Percentiles rank a stretch among this genome's conserved stretches.
Conservation (phyloP, 257 asterid species). For the Solanum arcanum region DNA sequence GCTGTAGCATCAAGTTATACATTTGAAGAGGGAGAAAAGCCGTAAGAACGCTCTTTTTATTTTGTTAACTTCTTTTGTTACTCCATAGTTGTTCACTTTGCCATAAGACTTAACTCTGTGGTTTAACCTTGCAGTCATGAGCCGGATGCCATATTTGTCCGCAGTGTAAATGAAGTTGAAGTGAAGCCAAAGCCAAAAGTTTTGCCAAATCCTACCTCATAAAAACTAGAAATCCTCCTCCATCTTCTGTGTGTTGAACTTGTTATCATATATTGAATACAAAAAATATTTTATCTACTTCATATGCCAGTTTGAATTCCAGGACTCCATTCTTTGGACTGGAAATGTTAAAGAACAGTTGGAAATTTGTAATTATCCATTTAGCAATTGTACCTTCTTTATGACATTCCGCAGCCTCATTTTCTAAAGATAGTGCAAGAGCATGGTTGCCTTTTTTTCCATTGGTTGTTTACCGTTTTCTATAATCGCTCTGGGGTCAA, state of each 20-base stretch:
- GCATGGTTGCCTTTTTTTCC: background rate
- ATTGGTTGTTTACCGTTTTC: background rate
- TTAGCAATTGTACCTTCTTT: background rate
- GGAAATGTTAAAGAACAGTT: background rate
- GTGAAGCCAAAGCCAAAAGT: slow-evolving; percentile 87
- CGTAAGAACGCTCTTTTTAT: slow-evolving; percentile 25
- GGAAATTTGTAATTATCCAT: background rate
- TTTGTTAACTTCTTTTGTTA: background rate
- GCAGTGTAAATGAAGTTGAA: slow-evolving; percentile 87
- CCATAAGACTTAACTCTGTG: background rate
- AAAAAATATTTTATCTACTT: background rate
- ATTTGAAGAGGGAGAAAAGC: slow-evolving; percentile 80
- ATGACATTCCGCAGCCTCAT: background rate
- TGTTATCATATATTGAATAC: background rate
- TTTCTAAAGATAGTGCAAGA: background rate
- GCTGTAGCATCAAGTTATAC: slow-evolving; percentile 95
- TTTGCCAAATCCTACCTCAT: slow-evolving; percentile 46
- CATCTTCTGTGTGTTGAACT: background rate
- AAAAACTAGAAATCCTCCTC: slow-evolving; percentile 4
- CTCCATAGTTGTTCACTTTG: background rate
- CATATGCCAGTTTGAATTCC: background rate
- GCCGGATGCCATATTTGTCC: slow-evolving; percentile 72
- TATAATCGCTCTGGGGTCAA: background rate
- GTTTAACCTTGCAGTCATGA: slow-evolving; percentile 55
- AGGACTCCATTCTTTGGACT: background rate